A percentile compares a stretch with the other conserved stretches of the same genome.
These are phyloP conservation scores for Arthrocladium fulminans DNA, from an alignment of 2,329 filamentous ascomycete genomes.

Conservation along the genomic window DNA sequence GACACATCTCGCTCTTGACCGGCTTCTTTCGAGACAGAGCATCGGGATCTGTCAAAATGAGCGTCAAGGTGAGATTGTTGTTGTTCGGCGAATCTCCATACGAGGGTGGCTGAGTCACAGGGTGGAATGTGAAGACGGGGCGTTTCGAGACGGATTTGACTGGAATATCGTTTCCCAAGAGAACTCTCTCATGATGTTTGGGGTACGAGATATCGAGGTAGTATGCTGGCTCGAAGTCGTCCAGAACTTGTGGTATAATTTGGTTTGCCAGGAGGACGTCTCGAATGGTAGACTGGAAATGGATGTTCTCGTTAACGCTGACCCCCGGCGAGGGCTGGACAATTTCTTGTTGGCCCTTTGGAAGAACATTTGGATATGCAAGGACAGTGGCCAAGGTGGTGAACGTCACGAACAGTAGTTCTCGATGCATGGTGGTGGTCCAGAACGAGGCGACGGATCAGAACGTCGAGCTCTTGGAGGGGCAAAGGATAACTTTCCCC, in stretches of 20 bases:
- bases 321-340: not conserved
- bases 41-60: constrained; percentile 51
- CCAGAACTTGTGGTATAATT: constrained; percentile 40
- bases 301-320: not conserved
- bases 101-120: constrained; percentile 20
- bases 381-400: not conserved
- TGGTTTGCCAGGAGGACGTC: constrained; percentile 21
- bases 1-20: constrained; percentile 50
- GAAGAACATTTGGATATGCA: constrained; percentile 3
- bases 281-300: constrained; percentile 16
- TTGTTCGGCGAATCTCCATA: constrained; percentile 19
- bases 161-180: constrained; percentile 47
- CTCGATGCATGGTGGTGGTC: constrained; percentile 1
- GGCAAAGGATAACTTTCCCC: no score
- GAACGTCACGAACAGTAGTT: not conserved
- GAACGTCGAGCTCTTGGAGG: no score
- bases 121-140: constrained; percentile 34
- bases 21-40: constrained; percentile 47
- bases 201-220: constrained; percentile 43
- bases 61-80: constrained; percentile 32
- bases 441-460: no score
- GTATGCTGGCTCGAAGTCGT: constrained; percentile 50
- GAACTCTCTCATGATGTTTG: constrained; percentile 34
- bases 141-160: constrained; percentile 34
- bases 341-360: constrained; percentile 5